Evolutionary conservation across 1,284 basidiomycete species (phyloP).

Genomic region (Athelia psychrophila): DNA sequence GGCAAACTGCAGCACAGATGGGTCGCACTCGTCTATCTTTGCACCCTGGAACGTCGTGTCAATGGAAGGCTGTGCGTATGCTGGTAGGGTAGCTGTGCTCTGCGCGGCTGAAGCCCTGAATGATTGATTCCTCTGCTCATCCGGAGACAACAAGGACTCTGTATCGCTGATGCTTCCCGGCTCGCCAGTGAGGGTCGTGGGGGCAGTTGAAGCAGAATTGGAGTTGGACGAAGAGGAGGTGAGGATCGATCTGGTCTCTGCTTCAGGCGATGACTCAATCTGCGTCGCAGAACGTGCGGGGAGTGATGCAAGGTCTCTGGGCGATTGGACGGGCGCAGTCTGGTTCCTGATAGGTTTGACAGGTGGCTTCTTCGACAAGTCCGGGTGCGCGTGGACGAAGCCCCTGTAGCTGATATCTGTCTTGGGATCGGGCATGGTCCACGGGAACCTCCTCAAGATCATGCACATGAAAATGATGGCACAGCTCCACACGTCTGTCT

Average conservation of each 20-base stretch:
- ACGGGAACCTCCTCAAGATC: conserved; percentile 96
- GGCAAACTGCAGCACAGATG: conserved; percentile 66
- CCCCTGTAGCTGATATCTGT: conserved; percentile 89
- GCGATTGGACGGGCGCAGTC: background rate
- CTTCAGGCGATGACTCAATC: background rate
- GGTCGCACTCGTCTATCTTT: conserved; percentile 44
- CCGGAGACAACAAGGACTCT: background rate
- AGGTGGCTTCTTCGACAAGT: conserved; percentile 62
- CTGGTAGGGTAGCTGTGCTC: conserved; percentile 2
- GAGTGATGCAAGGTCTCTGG: background rate
- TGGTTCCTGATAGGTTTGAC: background rate
- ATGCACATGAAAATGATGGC: conserved; percentile 99
- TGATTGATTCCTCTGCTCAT: background rate
- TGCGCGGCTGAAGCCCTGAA: background rate
- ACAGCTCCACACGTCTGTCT: conserved; percentile 98
- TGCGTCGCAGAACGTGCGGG: background rate
- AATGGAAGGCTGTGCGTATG: conserved; percentile 5
- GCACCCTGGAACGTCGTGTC: conserved; percentile 24
- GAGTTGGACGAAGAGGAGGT: background rate
- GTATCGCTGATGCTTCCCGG: background rate
- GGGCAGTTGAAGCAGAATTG: background rate
- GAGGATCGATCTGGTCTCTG: background rate
- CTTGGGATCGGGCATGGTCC: conserved; percentile 97
- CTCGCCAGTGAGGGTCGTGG: background rate
- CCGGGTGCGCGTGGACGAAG: conserved; percentile 91